These are phyloP conservation scores for Malus hybrid DNA, from an alignment of 331 rosid species.

Conservation along the genomic window DNA sequence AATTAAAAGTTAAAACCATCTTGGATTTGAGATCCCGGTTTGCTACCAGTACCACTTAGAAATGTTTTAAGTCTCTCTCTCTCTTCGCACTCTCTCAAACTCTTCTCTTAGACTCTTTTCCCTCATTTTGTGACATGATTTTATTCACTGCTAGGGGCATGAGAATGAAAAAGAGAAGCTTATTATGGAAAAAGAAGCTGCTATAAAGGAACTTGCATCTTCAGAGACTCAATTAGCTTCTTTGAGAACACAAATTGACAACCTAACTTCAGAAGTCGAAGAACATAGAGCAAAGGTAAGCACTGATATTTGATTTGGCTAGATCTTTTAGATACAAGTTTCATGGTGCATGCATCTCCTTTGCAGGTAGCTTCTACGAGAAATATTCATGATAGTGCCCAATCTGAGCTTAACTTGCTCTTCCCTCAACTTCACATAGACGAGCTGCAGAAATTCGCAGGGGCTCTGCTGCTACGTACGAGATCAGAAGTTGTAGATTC, in stretches of 20 bases:
- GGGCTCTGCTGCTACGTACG: no score
- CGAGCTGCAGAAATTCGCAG: no score
- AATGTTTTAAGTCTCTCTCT: no score
- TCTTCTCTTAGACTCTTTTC: no score
- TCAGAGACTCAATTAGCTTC: conserved; percentile 67
- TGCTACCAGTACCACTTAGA: no score
- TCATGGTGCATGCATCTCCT: background rate
- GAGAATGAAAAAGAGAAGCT: conserved; percentile 46
- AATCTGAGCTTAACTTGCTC: conserved; percentile 44
- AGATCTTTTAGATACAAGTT: conserved; percentile 2
- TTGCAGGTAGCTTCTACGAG: conserved; percentile 64
- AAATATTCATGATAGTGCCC: conserved; percentile 53
- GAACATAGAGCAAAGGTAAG: conserved; percentile 57
- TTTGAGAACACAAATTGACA: conserved; percentile 37
- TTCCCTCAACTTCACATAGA: no score
- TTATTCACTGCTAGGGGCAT: no score
- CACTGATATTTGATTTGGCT: conserved; percentile 11
- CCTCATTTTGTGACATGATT: no score
- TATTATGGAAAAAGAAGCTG: conserved; percentile 59
- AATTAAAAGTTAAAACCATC: no score
- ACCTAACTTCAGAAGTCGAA: conserved; percentile 60
- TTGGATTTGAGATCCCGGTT: no score
- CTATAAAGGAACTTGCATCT: conserved; percentile 32
- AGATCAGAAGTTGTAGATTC: no score
- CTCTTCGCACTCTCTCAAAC: no score